A percentile compares a stretch with the other conserved stretches of the same genome.
Conservation (phyloP, 2,329 filamentous ascomycete genomes). For the Tolypocladium album region DNA sequence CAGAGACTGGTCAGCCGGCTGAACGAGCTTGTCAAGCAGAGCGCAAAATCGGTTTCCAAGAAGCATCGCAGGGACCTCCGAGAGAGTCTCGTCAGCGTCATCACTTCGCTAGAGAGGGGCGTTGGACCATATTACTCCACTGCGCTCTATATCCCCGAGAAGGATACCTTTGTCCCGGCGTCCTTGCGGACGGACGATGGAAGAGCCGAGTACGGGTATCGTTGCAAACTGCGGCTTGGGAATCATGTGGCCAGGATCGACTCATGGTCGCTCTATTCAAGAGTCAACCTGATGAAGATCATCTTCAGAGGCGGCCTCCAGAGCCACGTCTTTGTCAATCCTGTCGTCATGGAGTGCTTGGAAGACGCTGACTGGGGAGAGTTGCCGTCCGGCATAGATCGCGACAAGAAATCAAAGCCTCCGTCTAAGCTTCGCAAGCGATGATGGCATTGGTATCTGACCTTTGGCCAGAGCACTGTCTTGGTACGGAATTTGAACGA, state of each 20-base stretch:
- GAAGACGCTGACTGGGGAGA: constrained; percentile 24
- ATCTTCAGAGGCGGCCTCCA: constrained; percentile 35
- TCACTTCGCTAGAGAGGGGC: constrained; percentile 42
- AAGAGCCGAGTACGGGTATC: constrained; percentile 39
- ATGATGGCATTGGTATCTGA: constrained; percentile 1
- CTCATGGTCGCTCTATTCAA: constrained; percentile 38
- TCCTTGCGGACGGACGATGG: constrained; percentile 29
- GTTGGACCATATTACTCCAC: constrained; percentile 45
- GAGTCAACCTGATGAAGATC: constrained; percentile 36
- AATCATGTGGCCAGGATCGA: constrained; percentile 34
- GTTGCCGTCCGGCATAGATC: constrained; percentile 4
- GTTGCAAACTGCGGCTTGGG: constrained; percentile 37
- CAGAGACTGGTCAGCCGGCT: constrained; percentile 36
- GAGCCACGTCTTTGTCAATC: constrained; percentile 25
- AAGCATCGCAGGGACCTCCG: constrained; percentile 37
- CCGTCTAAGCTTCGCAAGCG: constrained; percentile 11
- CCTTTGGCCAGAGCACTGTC: background rate
- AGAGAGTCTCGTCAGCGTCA: constrained; percentile 37
- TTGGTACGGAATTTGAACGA: background rate
- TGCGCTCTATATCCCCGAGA: constrained; percentile 26
- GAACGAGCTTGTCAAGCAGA: constrained; percentile 33
- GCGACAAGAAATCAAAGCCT: constrained; percentile 2
- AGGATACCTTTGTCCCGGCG: constrained; percentile 31
- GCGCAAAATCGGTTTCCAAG: constrained; percentile 38
- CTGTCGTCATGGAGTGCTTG: constrained; percentile 25